Conservation (phyloP, 1,284 basidiomycete genomes). For the Stygiomarasmius scandens region DNA sequence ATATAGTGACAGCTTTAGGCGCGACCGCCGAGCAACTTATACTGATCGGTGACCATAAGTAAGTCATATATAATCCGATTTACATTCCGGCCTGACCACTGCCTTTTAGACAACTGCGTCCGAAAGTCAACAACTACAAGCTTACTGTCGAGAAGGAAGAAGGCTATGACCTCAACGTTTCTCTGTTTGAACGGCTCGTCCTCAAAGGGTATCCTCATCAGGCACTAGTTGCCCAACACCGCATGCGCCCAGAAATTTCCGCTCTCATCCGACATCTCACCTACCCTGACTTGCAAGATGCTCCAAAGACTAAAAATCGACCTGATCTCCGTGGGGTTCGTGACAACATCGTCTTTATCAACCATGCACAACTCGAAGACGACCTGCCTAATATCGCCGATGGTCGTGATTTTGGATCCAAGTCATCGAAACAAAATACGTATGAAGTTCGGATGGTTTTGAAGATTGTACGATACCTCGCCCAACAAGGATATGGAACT, state of each 20-base stretch:
- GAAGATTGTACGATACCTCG: constrained; percentile 65
- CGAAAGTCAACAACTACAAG: constrained; percentile 64
- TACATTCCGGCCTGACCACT: background rate
- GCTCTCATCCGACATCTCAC: constrained; percentile 58
- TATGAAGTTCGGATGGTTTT: constrained; percentile 64
- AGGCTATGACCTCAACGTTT: constrained; percentile 64
- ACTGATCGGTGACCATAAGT: constrained; percentile 74
- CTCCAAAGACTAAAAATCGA: constrained; percentile 47
- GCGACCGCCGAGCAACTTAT: constrained; percentile 52
- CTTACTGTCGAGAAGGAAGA: constrained; percentile 67
- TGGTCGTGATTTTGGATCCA: constrained; percentile 44
- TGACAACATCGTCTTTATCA: constrained; percentile 62
- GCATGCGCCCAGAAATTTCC: constrained; percentile 74
- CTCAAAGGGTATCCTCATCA: constrained; percentile 61
- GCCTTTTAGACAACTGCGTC: constrained; percentile 59
- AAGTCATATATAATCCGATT: constrained; percentile 21
- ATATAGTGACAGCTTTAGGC: constrained; percentile 61
- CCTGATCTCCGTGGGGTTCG: constrained; percentile 54
- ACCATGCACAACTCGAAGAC: constrained; percentile 61
- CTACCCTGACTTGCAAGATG: constrained; percentile 64
- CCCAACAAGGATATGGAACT: constrained; percentile 66
- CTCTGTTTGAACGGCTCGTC: constrained; percentile 70
- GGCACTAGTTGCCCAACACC: constrained; percentile 59
- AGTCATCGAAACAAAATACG: constrained; percentile 61
- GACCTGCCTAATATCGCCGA: constrained; percentile 44